Evolutionary conservation across 371 early-diverging fungal species (phyloP), one percentile per base, ranked within the genome.

Genomic region (Umbelopsis sp.): DNA sequence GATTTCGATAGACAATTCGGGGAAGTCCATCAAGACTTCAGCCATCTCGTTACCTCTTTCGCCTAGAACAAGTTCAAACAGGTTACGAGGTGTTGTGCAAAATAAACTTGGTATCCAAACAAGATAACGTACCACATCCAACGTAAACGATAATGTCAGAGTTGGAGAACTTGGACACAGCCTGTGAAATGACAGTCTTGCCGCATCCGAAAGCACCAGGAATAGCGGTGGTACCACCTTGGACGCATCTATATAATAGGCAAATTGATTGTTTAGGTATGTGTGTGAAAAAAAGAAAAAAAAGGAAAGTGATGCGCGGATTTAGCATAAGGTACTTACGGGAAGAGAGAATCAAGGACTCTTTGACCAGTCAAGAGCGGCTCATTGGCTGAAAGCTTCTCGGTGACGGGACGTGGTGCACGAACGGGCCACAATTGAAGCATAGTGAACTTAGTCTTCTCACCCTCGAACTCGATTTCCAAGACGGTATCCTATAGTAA

Each of bases 1-100:
- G 41, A 97, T 84, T 72, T 95, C 96, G 68, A 96, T 95, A 0
- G 92, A 91, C 79, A 88, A 84, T 78, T 95, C 92, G 29, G 99
- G 99, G 93, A 99, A 99, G 78, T 99, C 99, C 99, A 98, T 98
- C 79, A 99, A 87, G 64, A 99, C 99, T 88, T 99, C 99, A 76
- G 99, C 99, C 99, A 99, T 99, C 80, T 99, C 99, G 74, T 99
- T 99, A 69, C 99, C 99, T 80, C 99, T 94, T 84, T 99, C 99
- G 73, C 99, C 99, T 75, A 96, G 63, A 71, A 75, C 65, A 4
- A 66, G 38, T 29, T 29, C 29, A 29, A 29, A 29, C n/a, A 25
- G 53, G 48, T 69, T 20, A 66, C 18, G 63, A 29, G 14, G 25
- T 29, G 29, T 29, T 29, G 4, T 1, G 29, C 1, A 29, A 29